These are phyloP conservation scores for Pyrenophora tritici-repentis DNA, from an alignment of 2,329 filamentous ascomycete species.

Conservation along the genomic window DNA sequence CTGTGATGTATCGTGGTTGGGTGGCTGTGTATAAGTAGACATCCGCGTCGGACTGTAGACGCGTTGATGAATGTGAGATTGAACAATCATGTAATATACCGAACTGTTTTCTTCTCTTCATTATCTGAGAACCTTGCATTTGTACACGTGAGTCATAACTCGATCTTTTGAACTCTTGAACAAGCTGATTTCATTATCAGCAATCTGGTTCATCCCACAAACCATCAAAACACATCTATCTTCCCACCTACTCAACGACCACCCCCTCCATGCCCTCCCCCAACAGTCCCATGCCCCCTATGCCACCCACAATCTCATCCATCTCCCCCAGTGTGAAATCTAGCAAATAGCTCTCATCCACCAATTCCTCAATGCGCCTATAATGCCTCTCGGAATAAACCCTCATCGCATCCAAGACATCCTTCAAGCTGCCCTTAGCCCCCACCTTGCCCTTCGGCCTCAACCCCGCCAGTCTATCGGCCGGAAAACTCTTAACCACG, in stretches of 20 bases:
- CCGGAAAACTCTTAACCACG: slow-evolving; percentile 79
- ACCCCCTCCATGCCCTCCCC: slow-evolving; percentile 16
- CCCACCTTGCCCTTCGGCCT: slow-evolving; percentile 47
- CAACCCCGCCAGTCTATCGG: slow-evolving; percentile 73
- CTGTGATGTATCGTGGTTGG: no score
- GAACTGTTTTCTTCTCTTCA: no score
- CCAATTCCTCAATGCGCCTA: slow-evolving; percentile 82
- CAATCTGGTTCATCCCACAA: no score
- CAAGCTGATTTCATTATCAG: no score
- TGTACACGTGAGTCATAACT: no score
- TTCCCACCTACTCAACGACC: slow-evolving; percentile 34
- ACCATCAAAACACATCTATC: slow-evolving; percentile 4
- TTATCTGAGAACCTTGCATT: no score
- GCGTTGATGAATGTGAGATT: no score
- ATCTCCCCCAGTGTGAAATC: slow-evolving; percentile 94
- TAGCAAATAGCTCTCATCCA: slow-evolving; percentile 92
- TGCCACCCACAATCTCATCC: slow-evolving; percentile 62
- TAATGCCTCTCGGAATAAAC: slow-evolving; percentile 95
- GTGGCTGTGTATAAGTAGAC: no score
- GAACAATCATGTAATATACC: no score
- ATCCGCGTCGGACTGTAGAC: no score
- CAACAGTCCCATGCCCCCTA: slow-evolving; percentile 32
- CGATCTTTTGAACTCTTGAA: no score
- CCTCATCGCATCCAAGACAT: slow-evolving; percentile 83
- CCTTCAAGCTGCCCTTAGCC: slow-evolving; percentile 62